Base-by-base conservation (phyloP, 345 rosid species). In the Eucalyptus curtisii region DNA sequence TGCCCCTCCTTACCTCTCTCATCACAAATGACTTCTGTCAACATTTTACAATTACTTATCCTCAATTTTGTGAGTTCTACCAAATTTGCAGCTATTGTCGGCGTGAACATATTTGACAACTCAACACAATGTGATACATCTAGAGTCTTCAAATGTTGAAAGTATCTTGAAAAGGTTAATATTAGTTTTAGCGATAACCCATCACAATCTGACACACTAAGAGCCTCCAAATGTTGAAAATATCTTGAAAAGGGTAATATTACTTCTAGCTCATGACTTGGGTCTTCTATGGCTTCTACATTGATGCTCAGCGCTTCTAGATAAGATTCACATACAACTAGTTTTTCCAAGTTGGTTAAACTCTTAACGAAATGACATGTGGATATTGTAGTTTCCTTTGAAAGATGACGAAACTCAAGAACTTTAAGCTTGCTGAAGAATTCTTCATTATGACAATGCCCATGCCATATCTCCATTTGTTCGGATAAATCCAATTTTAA, bases 281-380 rank as follows among this genome's bases (percentile, higher is more conserved):
- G 11, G 12, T 0, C 22, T 31, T 31, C 12, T 15, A 15, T 3
- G 79, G 79, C 22, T n/a, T 15, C 79, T 4, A n/a, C 0, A n/a
- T 4, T 64, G 20, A n/a, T 64, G 40, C 10, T 14, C 0, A 64
- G 6, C 11, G 0, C 76, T 31, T 64, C 40, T 64, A 7, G 76
- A 14, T 64, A 15, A 14, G 76, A 64, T 64, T 14, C 3, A 0
- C 5, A 7, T 2, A 64, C 19, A n/a, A 64, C 76, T 1, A 64
- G 3, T 0, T 64, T 4, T 64, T 64, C 76, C 76, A 64, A 64
- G 37, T n/a, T n/a, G 37, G 76, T 7, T 64, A 64, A 64, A 7
- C 37, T 64, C 5, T 14, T 3, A 64, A 64, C 0, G 0, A 64
- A 64, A n/a, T 0, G 3, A 14, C 37, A 64, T 14, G 20, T 64